Base-by-base conservation (phyloP, 2,329 filamentous ascomycete genomes). In the Beauveria sp. region DNA sequence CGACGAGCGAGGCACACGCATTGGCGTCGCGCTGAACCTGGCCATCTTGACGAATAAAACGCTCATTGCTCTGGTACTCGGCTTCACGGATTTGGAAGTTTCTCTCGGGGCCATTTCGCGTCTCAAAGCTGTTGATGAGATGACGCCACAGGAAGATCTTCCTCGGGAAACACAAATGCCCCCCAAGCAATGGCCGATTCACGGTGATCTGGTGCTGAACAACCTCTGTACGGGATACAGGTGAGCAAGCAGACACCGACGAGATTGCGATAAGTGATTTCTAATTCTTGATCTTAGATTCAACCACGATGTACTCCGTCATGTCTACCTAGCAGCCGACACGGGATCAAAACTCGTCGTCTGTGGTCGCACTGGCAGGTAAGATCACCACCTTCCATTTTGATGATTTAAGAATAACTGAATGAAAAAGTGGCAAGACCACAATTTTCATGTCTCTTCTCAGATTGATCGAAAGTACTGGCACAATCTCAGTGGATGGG, bases 401-500 rank as follows among this genome's bases (percentile, higher is more conserved):
- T 18, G 3, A n/a, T 2, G 24, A 42, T 42, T 14, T 28, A 66
- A 67, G 0, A 24, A 70, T 3, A 50, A 69, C 0, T 58, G 68
- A 5, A 54, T 69, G 0, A 57, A 67, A 2, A 64, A 69, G 28
- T 57, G 74, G 20, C 12, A 75, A 45, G 67, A 72, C 42, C 24
- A 68, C 16, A 14, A 64, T 54, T 49, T 65, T 69, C n/a, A 62
- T 69, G 46, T 63, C 65, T 46, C 42, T 67, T 5, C 45, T 67
- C 18, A 60, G 64, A 8, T 51, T 65, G 14, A 61, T 66, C 5
- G 66, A 68, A 43, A 63, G 57, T 40, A 61, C 63, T 43, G 70
- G 74, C 18, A 62, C 46, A 16, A 70, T 74, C 14, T 28, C 64
- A 2, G 50, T 75, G 0, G 71, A 75, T 28, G 69, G 68, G n/a